Base-by-base conservation (phyloP, 495 filamentous ascomycete genomes). In the Achaetomiella virescens region DNA sequence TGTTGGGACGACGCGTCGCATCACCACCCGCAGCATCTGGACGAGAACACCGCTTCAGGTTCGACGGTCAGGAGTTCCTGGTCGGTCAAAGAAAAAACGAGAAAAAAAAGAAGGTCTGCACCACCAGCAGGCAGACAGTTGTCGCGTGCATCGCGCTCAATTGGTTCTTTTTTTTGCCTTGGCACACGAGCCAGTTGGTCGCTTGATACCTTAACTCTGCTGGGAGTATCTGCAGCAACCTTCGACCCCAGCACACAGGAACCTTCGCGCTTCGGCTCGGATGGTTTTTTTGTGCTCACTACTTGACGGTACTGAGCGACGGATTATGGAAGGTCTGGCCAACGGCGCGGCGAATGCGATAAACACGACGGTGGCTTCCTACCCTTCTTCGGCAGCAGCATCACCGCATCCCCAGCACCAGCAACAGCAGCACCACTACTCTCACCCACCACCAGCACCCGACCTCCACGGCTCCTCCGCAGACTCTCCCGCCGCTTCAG, bases 401-500 rank as follows among this genome's bases (percentile, higher is more conserved):
- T 53, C 62, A 52, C 60, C 63, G 54, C 66, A 68, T 20, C 58
- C 57, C 37, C 56, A 22, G 27, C 48, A 11, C 25, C 55, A 52
- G 18, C 57, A 42, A 14, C 43, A 49, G 25, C 46, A 31, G 33
- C 56, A 53, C 1, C 56, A 33, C 1, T 3, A 29, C 24, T 52
- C 44, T 10, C 58, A 58, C 3, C 66, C 81, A 84, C 15, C 48
- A 46, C 21, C 63, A 60, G 36, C 63, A 69, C 78, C 84, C 64
- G 70, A 74, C 50, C 74, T 61, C 66, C 48, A 57, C 77, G 35
- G 73, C 76, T 38, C 80, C 82, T 67, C 73, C 81, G 60, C 84
- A 88, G 67, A 87, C 84, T n/a, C 75, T 88, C 63, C 85, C 85
- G 41, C 85, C 85, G 35, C 73, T 88, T 51, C 84, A 88, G 70